Conservation (phyloP, 768 basidiomycete genomes). For the Rossbeevera mucosa region DNA sequence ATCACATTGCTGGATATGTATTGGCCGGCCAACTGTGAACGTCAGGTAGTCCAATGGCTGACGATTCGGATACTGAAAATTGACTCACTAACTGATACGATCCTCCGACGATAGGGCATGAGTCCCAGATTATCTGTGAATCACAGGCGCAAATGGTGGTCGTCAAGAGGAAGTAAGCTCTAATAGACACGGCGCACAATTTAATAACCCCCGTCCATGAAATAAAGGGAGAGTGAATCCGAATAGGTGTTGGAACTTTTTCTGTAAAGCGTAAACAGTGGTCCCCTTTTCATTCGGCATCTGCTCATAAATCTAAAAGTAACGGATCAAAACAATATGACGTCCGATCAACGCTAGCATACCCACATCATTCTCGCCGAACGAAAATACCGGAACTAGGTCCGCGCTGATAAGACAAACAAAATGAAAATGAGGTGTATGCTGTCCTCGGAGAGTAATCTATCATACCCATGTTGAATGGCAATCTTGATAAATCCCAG, state of each 20-base stretch:
- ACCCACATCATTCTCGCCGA: slow-evolving; percentile 95
- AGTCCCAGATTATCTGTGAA: slow-evolving; percentile 83
- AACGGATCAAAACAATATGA: not conserved
- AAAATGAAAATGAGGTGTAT: slow-evolving; percentile 4
- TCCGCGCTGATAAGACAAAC: slow-evolving; percentile 59
- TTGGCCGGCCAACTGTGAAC: slow-evolving; percentile 77
- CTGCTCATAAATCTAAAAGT: slow-evolving; percentile 83
- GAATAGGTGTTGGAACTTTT: slow-evolving; percentile 86
- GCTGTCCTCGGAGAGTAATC: not conserved
- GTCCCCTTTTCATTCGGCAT: slow-evolving; percentile 95
- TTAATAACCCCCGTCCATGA: slow-evolving; percentile 90
- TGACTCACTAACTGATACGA: slow-evolving; percentile 92
- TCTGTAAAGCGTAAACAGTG: slow-evolving; percentile 78
- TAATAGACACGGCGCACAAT: slow-evolving; percentile 59
- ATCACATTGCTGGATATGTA: slow-evolving; percentile 69
- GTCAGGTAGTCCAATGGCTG: not conserved
- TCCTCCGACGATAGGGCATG: slow-evolving; percentile 92
- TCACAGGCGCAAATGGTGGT: not conserved
- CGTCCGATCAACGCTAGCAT: slow-evolving; percentile 9
- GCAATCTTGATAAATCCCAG: slow-evolving; percentile 95
- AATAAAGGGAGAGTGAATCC: slow-evolving; percentile 98
- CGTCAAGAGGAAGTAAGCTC: not conserved
- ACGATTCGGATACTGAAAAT: not conserved
- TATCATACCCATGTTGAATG: slow-evolving; percentile 74
- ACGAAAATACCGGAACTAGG: slow-evolving; percentile 95